Conservation (phyloP, 1,284 basidiomycete species). For the Apiotrichum sp. region DNA sequence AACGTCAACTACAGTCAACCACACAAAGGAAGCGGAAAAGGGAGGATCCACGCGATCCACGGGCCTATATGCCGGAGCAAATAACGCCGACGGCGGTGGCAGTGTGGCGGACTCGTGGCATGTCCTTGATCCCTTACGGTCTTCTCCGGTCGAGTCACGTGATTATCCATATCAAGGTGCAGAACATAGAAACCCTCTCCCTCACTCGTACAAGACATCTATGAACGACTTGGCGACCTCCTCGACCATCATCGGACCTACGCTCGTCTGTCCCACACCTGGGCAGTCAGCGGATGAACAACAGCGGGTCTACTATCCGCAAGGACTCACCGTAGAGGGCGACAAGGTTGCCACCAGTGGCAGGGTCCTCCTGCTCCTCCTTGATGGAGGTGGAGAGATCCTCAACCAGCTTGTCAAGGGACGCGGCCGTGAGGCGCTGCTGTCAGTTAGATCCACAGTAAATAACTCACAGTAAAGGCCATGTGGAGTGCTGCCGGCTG, state of each 20-base stretch:
- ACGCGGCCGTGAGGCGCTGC: constrained; percentile 51
- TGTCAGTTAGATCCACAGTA: neutral
- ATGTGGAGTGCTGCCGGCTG: constrained; percentile 83
- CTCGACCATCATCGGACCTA: constrained; percentile 83
- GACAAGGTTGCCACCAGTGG: constrained; percentile 67
- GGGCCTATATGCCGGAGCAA: neutral
- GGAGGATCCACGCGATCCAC: neutral
- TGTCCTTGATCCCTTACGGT: too few relatives aligned
- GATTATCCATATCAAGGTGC: too few relatives aligned
- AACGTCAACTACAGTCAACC: too few relatives aligned
- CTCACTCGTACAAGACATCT: constrained; percentile 66
- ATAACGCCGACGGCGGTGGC: neutral
- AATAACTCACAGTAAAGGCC: constrained; percentile 72
- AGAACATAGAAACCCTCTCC: neutral
- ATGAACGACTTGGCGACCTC: constrained; percentile 74
- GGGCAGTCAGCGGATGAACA: neutral
- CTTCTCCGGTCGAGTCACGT: too few relatives aligned
- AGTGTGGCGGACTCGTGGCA: too few relatives aligned
- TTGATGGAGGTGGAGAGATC: constrained; percentile 64
- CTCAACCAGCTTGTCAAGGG: constrained; percentile 50
- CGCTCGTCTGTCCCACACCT: constrained; percentile 82
- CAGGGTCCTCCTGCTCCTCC: constrained; percentile 64
- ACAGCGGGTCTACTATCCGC: neutral
- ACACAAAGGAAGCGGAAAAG: too few relatives aligned
- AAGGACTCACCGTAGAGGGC: constrained; percentile 68